Evolutionary conservation across 768 basidiomycete genomes (phyloP), one percentile per base, ranked within the genome.

Genomic region (Kwoniella sp.): DNA sequence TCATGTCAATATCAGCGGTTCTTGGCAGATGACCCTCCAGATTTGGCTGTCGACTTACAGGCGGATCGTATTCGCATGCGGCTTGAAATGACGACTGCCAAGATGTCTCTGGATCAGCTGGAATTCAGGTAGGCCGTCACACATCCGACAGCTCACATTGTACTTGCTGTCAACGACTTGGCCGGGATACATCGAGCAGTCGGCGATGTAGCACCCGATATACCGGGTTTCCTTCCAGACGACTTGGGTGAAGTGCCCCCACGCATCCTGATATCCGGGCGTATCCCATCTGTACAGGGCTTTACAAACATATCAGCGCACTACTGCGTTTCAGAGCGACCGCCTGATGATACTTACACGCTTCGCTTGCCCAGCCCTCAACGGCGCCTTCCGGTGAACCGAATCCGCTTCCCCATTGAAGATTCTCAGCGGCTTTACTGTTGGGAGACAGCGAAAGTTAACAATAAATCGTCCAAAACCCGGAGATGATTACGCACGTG

Each of bases 21-120:
- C n/a, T n/a, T n/a, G n/a, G n/a, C n/a, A n/a, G n/a, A n/a, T n/a
- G n/a, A n/a, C n/a, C n/a, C n/a, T n/a, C n/a, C n/a, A n/a, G n/a
- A n/a, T n/a, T n/a, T n/a, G n/a, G n/a, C n/a, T n/a, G n/a, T 44
- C 33, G 25, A 64, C 62, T 57, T 30, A 64, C 62, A 21, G 62
- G 55, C 37, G 62, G 62, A 48, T 61, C 55, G 40, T 67, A 67
- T 24, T 67, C 65, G 50, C 65, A 67, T 22, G 65, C 58, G n/a
- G 37, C 50, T 24, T 67, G 65, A 40, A 64, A 64, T 4, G 55
- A 48, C 27, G 37, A 33, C 65, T 67, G 26, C 10, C 30, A 1
- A 17, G 37, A 9, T n/a, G 17, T 17, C 30, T 13, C 22, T 17
- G 49, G 47, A 15, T 25, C 19, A 26, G 25, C 5, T 25, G 15